These are phyloP conservation scores for Xylariaceae sp. DNA, from an alignment of 2,329 filamentous ascomycete genomes.

Conservation along the genomic window DNA sequence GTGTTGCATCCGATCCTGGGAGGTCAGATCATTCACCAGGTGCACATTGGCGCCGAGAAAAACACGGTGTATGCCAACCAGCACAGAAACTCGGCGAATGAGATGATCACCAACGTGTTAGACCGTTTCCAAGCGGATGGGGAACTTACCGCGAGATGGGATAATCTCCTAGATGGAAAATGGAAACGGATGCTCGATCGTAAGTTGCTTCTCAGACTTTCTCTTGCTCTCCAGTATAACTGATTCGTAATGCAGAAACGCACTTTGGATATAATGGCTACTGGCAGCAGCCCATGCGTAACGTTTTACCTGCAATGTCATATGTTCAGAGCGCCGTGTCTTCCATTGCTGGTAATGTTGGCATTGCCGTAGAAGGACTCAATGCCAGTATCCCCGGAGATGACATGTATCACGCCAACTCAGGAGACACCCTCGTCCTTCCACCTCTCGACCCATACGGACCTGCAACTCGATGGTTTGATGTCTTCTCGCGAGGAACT, in stretches of 20 bases:
- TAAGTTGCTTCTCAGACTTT: constrained; percentile 24
- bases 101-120: constrained; percentile 47
- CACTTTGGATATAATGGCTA: constrained; percentile 50
- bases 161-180: constrained; percentile 54
- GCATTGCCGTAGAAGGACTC: constrained; percentile 58
- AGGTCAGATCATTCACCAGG: constrained; percentile 49
- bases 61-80: constrained; percentile 49
- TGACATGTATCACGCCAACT: constrained; percentile 55
- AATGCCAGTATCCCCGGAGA: constrained; percentile 65
- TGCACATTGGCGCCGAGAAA: constrained; percentile 43
- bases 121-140: constrained; percentile 52
- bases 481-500: constrained; percentile 57
- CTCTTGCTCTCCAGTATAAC: neutral
- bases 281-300: constrained; percentile 70
- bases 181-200: constrained; percentile 59
- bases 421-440: constrained; percentile 48
- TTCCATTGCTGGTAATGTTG: constrained; percentile 57
- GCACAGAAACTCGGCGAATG: constrained; percentile 47
- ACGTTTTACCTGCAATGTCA: constrained; percentile 56
- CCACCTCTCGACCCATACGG: constrained; percentile 56
- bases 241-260: constrained; percentile 35
- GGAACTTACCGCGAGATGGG: constrained; percentile 51
- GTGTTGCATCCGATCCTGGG: constrained; percentile 55
- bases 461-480: constrained; percentile 52
- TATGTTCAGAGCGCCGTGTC: constrained; percentile 55